Evolutionary conservation across 2,329 filamentous ascomycete species (phyloP), one percentile per base, ranked within the genome.

Genomic region (Cladosporium sp.): DNA sequence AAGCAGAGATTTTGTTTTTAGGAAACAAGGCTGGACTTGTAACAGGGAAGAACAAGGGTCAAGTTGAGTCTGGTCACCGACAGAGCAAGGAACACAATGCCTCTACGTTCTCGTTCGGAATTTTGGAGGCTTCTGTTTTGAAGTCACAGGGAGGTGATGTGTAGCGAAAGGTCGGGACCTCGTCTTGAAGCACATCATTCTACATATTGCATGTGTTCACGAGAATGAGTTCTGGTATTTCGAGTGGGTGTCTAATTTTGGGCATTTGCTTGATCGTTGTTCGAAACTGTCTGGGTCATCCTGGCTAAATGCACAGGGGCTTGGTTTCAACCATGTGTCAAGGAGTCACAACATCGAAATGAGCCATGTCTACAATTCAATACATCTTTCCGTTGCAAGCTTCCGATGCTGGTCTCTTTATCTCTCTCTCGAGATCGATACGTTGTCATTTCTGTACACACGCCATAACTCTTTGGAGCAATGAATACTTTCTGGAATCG

Each of bases 261-360:
- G 38, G 5, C 38, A 10, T 10, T 21, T 7, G 38, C 38, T 44
- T 44, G 38, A 44, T 44, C 6, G 8, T 21, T 44, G 38, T 44
- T 44, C 38, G 38, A 44, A 54, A 32, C 3, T 34, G n/a, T n/a
- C 28, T 54, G n/a, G 51, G 24, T 54, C 32, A 58, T 58, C 55
- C 32, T 58, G 10, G 55, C 10, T 38, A 34, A 18, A 28, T 18
- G 28, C 55, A 41, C 30, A 32, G 30, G 55, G 24, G 34, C 38
- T 41, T 14, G 14, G 57, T 59, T 59, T 59, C 57, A 59, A 41
- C 21, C 24, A 14, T 59, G 57, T 41, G 34, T 41, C 57, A 59
- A 41, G 34, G 34, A 36, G 57, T 41, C 34, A 38, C 34, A 44
- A 24, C 36, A 59, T 59, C 8, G 36, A 59, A 24, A 41, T 44